Percentiles rank a stretch among this genome's conserved stretches.
These are phyloP conservation scores for Phytophthora capsici DNA, from an alignment of 352 stramenopile species.

Conservation along the genomic window DNA sequence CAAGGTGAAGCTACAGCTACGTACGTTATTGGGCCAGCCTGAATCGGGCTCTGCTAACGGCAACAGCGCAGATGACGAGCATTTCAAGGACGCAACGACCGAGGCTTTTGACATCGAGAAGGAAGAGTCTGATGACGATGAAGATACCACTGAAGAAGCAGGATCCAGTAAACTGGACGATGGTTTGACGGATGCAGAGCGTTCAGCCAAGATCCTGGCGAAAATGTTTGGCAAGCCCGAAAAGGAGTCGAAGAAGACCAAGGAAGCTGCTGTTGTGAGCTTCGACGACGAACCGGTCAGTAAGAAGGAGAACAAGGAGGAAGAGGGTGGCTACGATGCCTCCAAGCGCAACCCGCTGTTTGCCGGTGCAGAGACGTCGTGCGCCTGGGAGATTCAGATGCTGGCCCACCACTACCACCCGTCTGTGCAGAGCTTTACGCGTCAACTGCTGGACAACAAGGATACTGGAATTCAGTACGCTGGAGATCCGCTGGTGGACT, in stretches of 20 bases:
- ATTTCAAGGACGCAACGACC: slow-evolving; percentile 60
- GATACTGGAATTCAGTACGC: slow-evolving; percentile 88
- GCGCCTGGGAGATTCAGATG: slow-evolving; percentile 94
- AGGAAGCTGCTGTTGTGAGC: slow-evolving; percentile 34
- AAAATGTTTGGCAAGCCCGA: slow-evolving; percentile 63
- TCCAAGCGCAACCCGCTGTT: slow-evolving; percentile 90
- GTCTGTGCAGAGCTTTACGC: slow-evolving; percentile 93
- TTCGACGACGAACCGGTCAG: slow-evolving; percentile 44
- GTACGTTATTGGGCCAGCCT: slow-evolving; percentile 73
- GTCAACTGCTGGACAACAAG: slow-evolving; percentile 71
- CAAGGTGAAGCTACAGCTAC: slow-evolving; percentile 80
- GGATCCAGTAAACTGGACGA: slow-evolving; percentile 42
- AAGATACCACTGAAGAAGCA: slow-evolving; percentile 35
- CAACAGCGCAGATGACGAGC: slow-evolving; percentile 49
- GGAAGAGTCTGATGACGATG: slow-evolving; percentile 48
- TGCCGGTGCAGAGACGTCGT: slow-evolving; percentile 69
- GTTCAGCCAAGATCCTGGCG: slow-evolving; percentile 60
- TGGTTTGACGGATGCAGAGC: slow-evolving; percentile 57
- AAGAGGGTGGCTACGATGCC: slow-evolving; percentile 71
- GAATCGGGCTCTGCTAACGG: slow-evolving; percentile 34
- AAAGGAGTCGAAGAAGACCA: slow-evolving; percentile 20
- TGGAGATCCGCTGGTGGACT: slow-evolving; percentile 97
- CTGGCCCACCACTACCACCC: slow-evolving; percentile 96
- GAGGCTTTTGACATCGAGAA: slow-evolving; percentile 48
- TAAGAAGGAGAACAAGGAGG: slow-evolving; percentile 8